phyloP scores from a whole-genome alignment of 164 flowering plant genomes.

The Platanus orientalis region DNA sequence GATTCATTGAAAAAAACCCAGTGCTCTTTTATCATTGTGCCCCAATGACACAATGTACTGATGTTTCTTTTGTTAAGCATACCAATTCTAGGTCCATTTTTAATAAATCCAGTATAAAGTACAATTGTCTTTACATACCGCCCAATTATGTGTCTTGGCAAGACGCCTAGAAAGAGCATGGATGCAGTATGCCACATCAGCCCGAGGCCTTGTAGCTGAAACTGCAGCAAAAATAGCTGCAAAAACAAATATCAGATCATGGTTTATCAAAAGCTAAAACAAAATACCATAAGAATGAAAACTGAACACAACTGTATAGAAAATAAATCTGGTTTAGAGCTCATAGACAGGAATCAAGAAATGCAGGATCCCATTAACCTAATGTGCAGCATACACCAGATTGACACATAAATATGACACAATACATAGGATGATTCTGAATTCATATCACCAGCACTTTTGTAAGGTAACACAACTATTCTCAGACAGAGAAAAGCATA shows the following conservation, averaged over 20 bases:
- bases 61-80: neutral
- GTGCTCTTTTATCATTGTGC: too few species aligned
- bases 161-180: conserved; percentile 87
- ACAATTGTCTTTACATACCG: conserved; percentile 39
- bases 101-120: neutral
- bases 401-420: neutral
- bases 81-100: neutral
- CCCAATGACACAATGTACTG: too few species aligned
- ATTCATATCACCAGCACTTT: neutral
- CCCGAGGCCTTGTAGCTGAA: conserved; percentile 89
- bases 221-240: conserved; percentile 80
- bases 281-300: too few species aligned
- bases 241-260: conserved; percentile 4
- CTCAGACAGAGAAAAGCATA: too few species aligned
- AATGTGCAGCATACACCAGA: neutral
- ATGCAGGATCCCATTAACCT: too few species aligned
- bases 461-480: too few species aligned
- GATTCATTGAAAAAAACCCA: too few species aligned
- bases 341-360: neutral
- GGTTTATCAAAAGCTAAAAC: too few species aligned
- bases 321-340: neutral
- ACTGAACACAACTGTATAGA: neutral
- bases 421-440: too few species aligned
- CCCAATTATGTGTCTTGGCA: conserved; percentile 92
- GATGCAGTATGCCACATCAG: conserved; percentile 96